Conservation (phyloP, 2,329 filamentous ascomycete species). For the Aspergillus sp. region DNA sequence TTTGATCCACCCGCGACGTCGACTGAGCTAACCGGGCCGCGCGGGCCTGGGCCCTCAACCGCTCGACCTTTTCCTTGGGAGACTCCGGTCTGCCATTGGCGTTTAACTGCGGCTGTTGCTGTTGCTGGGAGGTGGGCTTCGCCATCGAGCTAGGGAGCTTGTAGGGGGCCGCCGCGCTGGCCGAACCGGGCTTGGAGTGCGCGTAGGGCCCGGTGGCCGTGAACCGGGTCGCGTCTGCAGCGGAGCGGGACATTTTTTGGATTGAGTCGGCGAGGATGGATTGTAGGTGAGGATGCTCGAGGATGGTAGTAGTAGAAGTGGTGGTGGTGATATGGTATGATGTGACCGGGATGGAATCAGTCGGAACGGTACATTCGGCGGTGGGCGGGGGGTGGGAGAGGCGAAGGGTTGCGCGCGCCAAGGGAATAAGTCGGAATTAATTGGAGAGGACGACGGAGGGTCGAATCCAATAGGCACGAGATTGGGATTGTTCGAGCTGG, state of each 20-base stretch:
- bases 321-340: not conserved
- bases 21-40: conserved; percentile 64
- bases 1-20: conserved; percentile 57
- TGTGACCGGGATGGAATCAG: not conserved
- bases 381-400: not conserved
- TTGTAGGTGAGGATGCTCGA: not conserved
- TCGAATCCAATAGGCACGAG: not conserved
- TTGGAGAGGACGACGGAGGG: too few relatives aligned
- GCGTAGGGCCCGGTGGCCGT: conserved; percentile 54
- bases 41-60: conserved; percentile 67
- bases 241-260: conserved; percentile 49
- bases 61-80: conserved; percentile 68
- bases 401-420: not conserved
- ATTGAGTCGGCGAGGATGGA: not conserved
- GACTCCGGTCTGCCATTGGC: conserved; percentile 55
- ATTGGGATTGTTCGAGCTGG: too few relatives aligned
- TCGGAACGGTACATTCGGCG: conserved; percentile 3
- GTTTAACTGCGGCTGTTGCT: conserved; percentile 20
- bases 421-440: not conserved
- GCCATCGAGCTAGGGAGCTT: conserved; percentile 34
- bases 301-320: not conserved
- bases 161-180: conserved; percentile 29
- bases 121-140: conserved; percentile 13
- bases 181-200: conserved; percentile 40
- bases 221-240: conserved; percentile 54